A percentile compares a stretch with the other conserved stretches of the same genome.
Evolutionary conservation across 345 rosid species (phyloP).

Genomic region (Eutrema heterophyllum): DNA sequence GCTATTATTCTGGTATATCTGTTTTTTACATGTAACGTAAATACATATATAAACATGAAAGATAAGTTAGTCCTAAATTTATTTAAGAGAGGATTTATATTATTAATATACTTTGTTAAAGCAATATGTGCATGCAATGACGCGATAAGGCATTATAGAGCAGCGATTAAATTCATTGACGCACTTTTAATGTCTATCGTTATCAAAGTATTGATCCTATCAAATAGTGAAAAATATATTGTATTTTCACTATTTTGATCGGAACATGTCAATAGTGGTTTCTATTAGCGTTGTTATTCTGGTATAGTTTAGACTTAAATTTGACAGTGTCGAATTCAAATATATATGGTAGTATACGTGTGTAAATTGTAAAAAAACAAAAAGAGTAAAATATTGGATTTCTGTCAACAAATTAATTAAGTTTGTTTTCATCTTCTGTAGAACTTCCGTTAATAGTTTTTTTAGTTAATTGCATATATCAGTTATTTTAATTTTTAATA

Average conservation of each 20-base stretch:
- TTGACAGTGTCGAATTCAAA: not conserved
- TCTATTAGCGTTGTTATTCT: no score
- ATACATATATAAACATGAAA: not conserved
- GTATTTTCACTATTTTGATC: no score
- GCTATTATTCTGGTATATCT: no score
- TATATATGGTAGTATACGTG: not conserved
- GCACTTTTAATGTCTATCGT: conserved; percentile 3
- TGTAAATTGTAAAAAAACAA: not conserved
- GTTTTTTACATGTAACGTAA: not conserved
- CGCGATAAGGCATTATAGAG: conserved; percentile 22
- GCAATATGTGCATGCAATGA: conserved; percentile 18
- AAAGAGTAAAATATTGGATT: not conserved
- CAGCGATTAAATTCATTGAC: conserved; percentile 12
- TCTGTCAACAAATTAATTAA: not conserved
- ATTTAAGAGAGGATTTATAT: not conserved
- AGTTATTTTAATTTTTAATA: no score
- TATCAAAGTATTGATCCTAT: not conserved
- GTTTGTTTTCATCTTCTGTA: not conserved
- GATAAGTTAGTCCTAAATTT: not conserved
- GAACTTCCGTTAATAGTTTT: no score
- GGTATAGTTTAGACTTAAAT: no score
- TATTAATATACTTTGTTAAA: not conserved
- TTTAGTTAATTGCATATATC: no score
- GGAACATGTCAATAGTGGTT: no score
- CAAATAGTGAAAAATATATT: no score